A percentile compares a stretch with the other conserved stretches of the same genome.
phyloP scores from a whole-genome alignment of 2,329 filamentous ascomycete genomes.

The Stachybotrys elegans region DNA sequence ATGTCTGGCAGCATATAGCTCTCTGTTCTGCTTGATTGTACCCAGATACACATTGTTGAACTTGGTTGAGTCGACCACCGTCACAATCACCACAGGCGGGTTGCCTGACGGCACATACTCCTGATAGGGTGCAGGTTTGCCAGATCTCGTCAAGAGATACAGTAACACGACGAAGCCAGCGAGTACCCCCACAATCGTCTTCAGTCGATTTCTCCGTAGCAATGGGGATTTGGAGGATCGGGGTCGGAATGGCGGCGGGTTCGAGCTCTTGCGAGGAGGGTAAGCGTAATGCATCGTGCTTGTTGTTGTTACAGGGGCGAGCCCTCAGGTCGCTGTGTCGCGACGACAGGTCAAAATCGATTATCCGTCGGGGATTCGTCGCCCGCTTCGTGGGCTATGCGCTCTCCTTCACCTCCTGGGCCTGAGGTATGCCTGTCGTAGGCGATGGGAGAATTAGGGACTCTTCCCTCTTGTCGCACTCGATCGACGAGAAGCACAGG shows the following conservation, averaged over 20 bases:
- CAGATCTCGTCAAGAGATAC: slow-evolving; percentile 49
- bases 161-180: slow-evolving; percentile 53
- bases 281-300: slow-evolving; percentile 81
- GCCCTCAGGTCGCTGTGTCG: neutral
- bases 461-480: too few relatives aligned
- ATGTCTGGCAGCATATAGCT: slow-evolving; percentile 79
- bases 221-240: slow-evolving; percentile 49
- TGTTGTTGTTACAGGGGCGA: neutral
- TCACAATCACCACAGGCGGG: slow-evolving; percentile 72
- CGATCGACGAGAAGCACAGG: too few relatives aligned
- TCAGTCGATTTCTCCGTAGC: slow-evolving; percentile 58
- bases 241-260: slow-evolving; percentile 65
- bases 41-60: slow-evolving; percentile 64
- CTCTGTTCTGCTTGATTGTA: slow-evolving; percentile 74
- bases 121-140: slow-evolving; percentile 21
- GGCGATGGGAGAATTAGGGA: too few relatives aligned
- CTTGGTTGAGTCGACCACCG: slow-evolving; percentile 66
- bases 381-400: too few relatives aligned
- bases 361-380: slow-evolving; percentile 7
- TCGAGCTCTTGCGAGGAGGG: slow-evolving; percentile 77
- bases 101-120: slow-evolving; percentile 44
- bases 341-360: neutral
- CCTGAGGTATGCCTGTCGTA: too few relatives aligned
- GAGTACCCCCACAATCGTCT: slow-evolving; percentile 49
- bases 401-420: too few relatives aligned